Base-by-base conservation (phyloP, 306 rosid species). In the Cajanus cajan region DNA sequence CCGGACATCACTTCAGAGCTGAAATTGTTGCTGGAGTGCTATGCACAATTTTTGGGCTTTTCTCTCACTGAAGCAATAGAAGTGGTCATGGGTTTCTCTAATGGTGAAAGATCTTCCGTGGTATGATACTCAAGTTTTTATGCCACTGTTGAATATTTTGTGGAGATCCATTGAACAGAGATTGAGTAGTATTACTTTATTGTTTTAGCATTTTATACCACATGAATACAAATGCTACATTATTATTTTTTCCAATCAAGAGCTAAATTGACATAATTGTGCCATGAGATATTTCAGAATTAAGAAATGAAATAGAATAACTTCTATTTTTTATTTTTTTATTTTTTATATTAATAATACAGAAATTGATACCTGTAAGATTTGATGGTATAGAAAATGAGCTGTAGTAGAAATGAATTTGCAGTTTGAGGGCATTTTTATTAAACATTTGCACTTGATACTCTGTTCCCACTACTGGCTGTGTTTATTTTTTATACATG, bases 11-110 rank as follows among this genome's bases (percentile, higher is more conserved):
- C 90, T 66, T 80, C 86, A 4, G 99, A 96, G 76, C 85, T 96
- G 71, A 91, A 91, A 86, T 19, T 79, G 63, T 85, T 96, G 86
- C 96, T 96, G 36, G 97, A 96, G 84, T 71, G 93, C 52, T 87
- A 86, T 86, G 89, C 96, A 37, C 84, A 93, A 76, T 72, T 83
- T 77, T 82, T 93, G 85, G 96, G 93, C 48, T 88, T 85, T 80
- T 82, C 98, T 76, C 85, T 96, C 0, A 59, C 37, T 33, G 93
- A 91, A 80, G 98, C 99, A 55, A 71, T 89, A 59, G 88, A 87
- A 43, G 76, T 84, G 75, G 90, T 91, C 57, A 59, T 72, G 75
- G 81, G 83, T 74, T 88, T 87, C 71, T 77, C 90, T 22, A 80
- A 86, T 65, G 88, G 86, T 71, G 85, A 51, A 71, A 82, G 80